Evolutionary conservation across 2,329 filamentous ascomycete species (phyloP), one percentile per base, ranked within the genome.

Genomic region (Talaromyces funiculosus): DNA sequence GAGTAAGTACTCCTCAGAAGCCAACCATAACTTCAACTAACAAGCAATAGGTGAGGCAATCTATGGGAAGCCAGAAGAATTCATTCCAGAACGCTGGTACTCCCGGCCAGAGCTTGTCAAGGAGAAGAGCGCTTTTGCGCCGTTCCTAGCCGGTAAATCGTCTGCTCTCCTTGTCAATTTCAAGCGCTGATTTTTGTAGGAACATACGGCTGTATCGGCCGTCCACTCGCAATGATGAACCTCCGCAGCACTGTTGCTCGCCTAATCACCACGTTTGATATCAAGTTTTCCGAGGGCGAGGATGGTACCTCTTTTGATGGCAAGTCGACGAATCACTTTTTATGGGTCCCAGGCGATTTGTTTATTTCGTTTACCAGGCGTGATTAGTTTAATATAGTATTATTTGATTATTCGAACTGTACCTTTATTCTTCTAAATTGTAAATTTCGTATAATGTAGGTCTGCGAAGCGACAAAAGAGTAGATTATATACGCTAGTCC

Each of bases 21-120:
- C 22, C 18, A 14, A 4, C 24, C 3, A 51, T 35, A 3, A 22
- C 10, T 16, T 20, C 10, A 22, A 16, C 47, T 51, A 14, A 51
- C 18, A 14, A 51, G 20, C 2, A 24, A 33, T 43, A 71, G 67
- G 68, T 47, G 67, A 71, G 40, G 57, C 64, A 4, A 61, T 63
- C 61, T 76, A 72, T 62, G 61, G 61, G 3, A 57, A 67, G 3
- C 64, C 71, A 0, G 54, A 66, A 33, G 56, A 61, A 1, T 74
- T 75, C 61, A 64, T 75, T 5, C 73, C 74, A 24, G 67, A 77
- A 59, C 69, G 74, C 20, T 77, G 75, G 74, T 71, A 67, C 59
- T 66, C 62, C 20, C 65, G 66, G 10, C 68, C 73, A 2, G 69
- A 75, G 16, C 64, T 74, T 29, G 64, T 75, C 54, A 71, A 71